Base-by-base conservation (phyloP, 768 basidiomycete species). In the Lyophyllum decastes region DNA sequence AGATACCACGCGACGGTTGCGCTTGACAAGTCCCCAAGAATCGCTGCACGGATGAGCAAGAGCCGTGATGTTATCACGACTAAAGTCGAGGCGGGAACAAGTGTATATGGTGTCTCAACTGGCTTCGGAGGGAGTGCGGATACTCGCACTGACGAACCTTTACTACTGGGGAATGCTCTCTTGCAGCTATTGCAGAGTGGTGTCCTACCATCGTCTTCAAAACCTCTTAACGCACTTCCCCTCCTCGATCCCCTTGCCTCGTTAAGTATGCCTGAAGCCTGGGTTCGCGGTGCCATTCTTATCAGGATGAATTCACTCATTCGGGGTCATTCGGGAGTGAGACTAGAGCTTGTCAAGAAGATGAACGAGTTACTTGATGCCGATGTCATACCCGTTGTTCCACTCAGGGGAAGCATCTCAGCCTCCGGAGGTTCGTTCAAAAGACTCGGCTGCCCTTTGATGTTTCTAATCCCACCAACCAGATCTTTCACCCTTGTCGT, bases 81-180 rank as follows among this genome's bases (percentile, higher is more conserved):
- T 64, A 92, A 92, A 70, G 80, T 94, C 38, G 79, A 81, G 21
- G 76, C 78, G 3, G 85, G 86, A 10, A 79, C 83, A 51, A 90
- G 88, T 61, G 80, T 95, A 19, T 95, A 95, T 63, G 93, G 93
- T 22, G 88, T 94, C 41, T 89, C 89, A 2, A 84, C 81, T 34
- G 93, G 93, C 46, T 95, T 92, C 65, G 93, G 92, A 40, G 92
- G 92, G n/a, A 89, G 87, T 64, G 92, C 92, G 11, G 89, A 93
- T 69, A 94, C 92, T 1, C 84, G 92, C 21, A 94, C 92, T 0
- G 82, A 87, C 61, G 76, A 90, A 52, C 85, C 90, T 21, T 68
- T 89, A 58, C 75, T 86, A 10, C 85, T 95, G 25, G 92, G 89
- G 21, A 82, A 85, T 60, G 88, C 90, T n/a, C 82, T 94, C n/a